Percentiles rank a stretch among this genome's conserved stretches.
Conservation (phyloP, 179 eudicot genomes). For the Spergularia azorica region DNA sequence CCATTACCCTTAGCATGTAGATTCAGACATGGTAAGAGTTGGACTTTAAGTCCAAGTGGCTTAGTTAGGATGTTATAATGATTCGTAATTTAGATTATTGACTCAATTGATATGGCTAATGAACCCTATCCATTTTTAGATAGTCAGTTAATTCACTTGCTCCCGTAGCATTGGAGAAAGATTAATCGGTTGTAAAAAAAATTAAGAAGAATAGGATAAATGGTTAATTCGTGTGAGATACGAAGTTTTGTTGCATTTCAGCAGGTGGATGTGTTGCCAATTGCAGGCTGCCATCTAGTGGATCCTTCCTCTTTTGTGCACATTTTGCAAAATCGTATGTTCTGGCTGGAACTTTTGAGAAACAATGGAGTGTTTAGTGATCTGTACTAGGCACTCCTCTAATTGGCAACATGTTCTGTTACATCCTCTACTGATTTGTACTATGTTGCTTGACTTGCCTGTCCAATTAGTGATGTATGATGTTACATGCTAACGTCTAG, state of each 20-base stretch:
- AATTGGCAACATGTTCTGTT: too few relatives aligned
- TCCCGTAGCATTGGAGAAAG: too few relatives aligned
- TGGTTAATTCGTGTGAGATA: not conserved
- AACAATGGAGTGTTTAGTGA: conserved; percentile 2
- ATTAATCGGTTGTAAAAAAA: too few relatives aligned
- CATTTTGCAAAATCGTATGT: not conserved
- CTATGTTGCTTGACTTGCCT: not conserved
- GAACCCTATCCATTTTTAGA: conserved; percentile 3
- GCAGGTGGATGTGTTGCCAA: not conserved
- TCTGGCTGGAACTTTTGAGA: not conserved
- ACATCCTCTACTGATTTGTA: not conserved
- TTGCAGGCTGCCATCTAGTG: not conserved
- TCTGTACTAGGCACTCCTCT: not conserved
- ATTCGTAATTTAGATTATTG: not conserved
- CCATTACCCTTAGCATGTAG: conserved; percentile 1
- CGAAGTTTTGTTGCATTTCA: not conserved
- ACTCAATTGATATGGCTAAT: not conserved
- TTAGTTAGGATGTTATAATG: not conserved
- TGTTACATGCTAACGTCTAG: not conserved
- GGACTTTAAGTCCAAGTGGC: not conserved
- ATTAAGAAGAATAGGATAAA: too few relatives aligned
- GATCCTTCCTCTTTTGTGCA: not conserved
- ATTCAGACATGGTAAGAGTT: not conserved
- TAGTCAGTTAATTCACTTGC: not conserved
- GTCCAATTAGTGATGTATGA: not conserved